These are phyloP conservation scores for Clitopilus passeckerianus DNA, from an alignment of 768 basidiomycete species.

Conservation along the genomic window DNA sequence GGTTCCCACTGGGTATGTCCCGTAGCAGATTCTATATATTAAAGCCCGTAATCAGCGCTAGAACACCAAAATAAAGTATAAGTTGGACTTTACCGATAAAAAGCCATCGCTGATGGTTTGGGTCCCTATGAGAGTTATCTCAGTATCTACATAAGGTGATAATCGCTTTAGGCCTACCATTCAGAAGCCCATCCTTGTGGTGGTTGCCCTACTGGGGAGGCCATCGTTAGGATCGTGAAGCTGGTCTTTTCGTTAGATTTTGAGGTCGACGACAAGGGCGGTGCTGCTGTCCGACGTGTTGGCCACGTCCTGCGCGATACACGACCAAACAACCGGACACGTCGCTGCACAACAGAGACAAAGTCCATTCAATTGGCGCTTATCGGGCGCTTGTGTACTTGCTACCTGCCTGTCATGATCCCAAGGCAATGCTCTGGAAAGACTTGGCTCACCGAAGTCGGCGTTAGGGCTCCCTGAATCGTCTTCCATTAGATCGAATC, in stretches of 20 bases:
- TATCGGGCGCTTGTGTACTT: no score
- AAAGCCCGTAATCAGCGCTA: slow-evolving; percentile 10
- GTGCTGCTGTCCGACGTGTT: slow-evolving; percentile 5
- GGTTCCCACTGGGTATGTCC: slow-evolving; percentile 89
- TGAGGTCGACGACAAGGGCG: slow-evolving; percentile 1
- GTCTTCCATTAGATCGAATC: no score
- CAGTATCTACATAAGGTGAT: not conserved
- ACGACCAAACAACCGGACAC: slow-evolving; percentile 19
- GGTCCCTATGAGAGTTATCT: slow-evolving; percentile 55
- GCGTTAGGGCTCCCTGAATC: no score
- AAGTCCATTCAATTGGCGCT: no score
- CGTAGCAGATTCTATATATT: slow-evolving; percentile 66
- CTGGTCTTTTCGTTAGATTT: slow-evolving; percentile 2
- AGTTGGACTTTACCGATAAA: slow-evolving; percentile 62
- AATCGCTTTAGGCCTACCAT: slow-evolving; percentile 52
- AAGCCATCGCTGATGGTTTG: slow-evolving; percentile 72
- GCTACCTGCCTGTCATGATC: no score
- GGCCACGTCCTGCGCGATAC: slow-evolving; percentile 24
- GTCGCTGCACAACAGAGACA: slow-evolving; percentile 18
- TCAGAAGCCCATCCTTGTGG: slow-evolving; percentile 93
- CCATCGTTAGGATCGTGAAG: slow-evolving; percentile 29
- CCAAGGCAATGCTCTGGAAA: no score
- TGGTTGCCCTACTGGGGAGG: slow-evolving; percentile 57
- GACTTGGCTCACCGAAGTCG: no score
- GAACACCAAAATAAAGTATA: slow-evolving; percentile 24